Evolutionary conservation across 179 eudicot genomes (phyloP).

Genomic region (Camellia oleifera): DNA sequence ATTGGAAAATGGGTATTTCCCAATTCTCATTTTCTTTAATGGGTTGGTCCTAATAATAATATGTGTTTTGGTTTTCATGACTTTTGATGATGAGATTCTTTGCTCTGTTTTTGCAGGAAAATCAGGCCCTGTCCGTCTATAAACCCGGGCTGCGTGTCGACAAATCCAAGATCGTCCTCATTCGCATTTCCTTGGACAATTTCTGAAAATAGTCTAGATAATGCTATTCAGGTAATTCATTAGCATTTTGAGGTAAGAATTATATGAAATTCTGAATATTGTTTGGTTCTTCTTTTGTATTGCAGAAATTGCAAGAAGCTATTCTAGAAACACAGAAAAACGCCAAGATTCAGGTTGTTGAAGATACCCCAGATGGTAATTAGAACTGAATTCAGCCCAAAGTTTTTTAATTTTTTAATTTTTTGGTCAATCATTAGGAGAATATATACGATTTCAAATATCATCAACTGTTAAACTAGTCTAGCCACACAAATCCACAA

Average conservation of each 20-base stretch:
- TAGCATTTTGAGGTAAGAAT: background rate
- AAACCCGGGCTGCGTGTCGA: slow-evolving; percentile 89
- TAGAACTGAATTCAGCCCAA: background rate
- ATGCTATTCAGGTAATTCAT: slow-evolving; percentile 63
- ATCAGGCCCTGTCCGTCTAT: slow-evolving; percentile 83
- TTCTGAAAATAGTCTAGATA: slow-evolving; percentile 40
- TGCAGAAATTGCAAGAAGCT: slow-evolving; percentile 79
- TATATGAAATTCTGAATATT: background rate
- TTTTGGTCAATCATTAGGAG: too few relatives aligned
- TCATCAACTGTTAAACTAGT: too few relatives aligned
- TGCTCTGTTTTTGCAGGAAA: slow-evolving; percentile 50
- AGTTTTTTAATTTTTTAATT: background rate
- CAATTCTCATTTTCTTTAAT: background rate
- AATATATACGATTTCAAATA: too few relatives aligned
- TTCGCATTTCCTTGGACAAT: slow-evolving; percentile 86
- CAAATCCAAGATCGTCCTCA: slow-evolving; percentile 71
- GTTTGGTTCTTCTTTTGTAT: background rate
- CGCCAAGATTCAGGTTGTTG: slow-evolving; percentile 62
- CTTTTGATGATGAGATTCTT: too few relatives aligned
- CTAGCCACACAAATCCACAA: too few relatives aligned
- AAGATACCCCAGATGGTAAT: slow-evolving; percentile 78
- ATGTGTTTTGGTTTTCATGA: background rate
- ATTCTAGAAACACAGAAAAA: slow-evolving; percentile 80
- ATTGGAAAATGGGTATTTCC: slow-evolving; percentile 75
- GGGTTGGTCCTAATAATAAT: background rate